Base-by-base conservation (phyloP, 768 basidiomycete species). In the Naematelia aurantialba region DNA sequence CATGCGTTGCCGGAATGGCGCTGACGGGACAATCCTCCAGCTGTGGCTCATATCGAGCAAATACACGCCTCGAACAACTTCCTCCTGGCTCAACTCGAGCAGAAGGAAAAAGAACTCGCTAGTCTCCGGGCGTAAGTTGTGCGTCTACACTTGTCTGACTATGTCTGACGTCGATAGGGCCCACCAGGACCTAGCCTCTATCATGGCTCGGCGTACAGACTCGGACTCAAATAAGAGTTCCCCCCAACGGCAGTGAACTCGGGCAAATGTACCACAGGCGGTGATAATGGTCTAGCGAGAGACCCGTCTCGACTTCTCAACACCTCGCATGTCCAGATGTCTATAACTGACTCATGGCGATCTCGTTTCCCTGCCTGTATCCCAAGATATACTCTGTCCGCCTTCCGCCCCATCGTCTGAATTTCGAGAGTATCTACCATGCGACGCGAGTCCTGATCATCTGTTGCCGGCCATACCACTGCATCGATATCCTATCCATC, bases 31-130 rank as follows among this genome's bases (percentile, higher is more conserved):
- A 26, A 59, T 12, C 12, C 3, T 2, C 4, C 26, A 60, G 59
- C 59, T 26, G 26, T 46, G 3, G 30, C 42, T 5, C 42, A 59
- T 14, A 59, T 59, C 51, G 39, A 54, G 39, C 42, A 29, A 24
- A 42, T 59, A n/a, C 26, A 19, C 8, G 25, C 17, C n/a, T 17
- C 58, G 2, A 25, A 53, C 44, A 53, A 48, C n/a, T 21, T 17
- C 30, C 19, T 48, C 17, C 22, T 45, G 25, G 22, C 42, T 4
- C 44, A 53, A 19, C 22, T 30, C 22, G 51, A 59, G 45, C 5
- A 17, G 3, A 12, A 45, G 13, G 3, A 26, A 21, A 31, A 26
- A 19, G 52, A 60, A 13, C 17, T 44, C 13, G 59, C 54, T n/a
- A 45, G 45, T 19, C 54, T 34, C 21, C 53, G 48, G 19, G 25